phyloP scores from a whole-genome alignment of 2,329 filamentous ascomycete genomes.

The Spiromastix sp. region DNA sequence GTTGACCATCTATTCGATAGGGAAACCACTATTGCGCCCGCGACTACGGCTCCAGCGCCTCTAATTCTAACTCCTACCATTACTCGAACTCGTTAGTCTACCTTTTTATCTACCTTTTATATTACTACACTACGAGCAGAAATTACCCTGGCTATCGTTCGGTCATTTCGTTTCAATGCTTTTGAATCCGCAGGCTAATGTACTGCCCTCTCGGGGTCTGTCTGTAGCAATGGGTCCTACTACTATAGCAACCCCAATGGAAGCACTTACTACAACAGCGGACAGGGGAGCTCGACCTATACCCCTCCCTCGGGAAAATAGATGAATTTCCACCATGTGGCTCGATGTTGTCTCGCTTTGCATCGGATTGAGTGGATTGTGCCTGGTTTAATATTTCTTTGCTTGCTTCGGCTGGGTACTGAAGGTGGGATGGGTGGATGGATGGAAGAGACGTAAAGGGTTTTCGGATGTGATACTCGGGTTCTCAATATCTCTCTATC shows the following conservation, averaged over 20 bases:
- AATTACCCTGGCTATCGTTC: not conserved
- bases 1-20: slow-evolving; percentile 25
- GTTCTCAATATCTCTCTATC: too few species aligned
- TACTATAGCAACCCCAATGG: slow-evolving; percentile 63
- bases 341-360: too few species aligned
- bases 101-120: slow-evolving; percentile 4
- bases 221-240: slow-evolving; percentile 52
- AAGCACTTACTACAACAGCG: slow-evolving; percentile 58
- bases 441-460: too few species aligned
- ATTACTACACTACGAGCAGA: not conserved
- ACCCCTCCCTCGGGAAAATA: slow-evolving; percentile 44
- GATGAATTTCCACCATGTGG: too few species aligned
- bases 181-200: not conserved
- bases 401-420: too few species aligned
- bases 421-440: too few species aligned
- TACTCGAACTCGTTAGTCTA: slow-evolving; percentile 52
- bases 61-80: slow-evolving; percentile 48
- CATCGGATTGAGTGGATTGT: too few species aligned
- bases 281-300: slow-evolving; percentile 49
- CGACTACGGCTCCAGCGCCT: slow-evolving; percentile 48
- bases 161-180: not conserved
- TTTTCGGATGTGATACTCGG: too few species aligned
- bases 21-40: slow-evolving; percentile 60
- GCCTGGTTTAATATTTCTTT: too few species aligned
- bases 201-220: not conserved